These are phyloP conservation scores for Solanum chiquidenum DNA, from an alignment of 257 asterid genomes.

Conservation along the genomic window DNA sequence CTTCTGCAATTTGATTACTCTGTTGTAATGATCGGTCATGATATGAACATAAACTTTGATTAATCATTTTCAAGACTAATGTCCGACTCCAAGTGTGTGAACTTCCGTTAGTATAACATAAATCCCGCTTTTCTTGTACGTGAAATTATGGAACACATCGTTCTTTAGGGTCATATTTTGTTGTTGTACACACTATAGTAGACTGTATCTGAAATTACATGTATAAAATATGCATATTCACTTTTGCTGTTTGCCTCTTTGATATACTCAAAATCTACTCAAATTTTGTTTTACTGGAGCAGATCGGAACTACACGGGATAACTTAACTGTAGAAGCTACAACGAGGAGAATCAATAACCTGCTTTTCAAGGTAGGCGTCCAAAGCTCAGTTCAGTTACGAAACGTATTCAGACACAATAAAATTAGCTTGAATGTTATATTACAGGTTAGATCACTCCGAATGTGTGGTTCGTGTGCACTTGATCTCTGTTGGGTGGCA, in stretches of 20 bases:
- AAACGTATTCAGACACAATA: neutral
- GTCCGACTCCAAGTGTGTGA: neutral
- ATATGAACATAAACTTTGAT: neutral
- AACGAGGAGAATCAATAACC: constrained; percentile 54
- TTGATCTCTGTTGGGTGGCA: constrained; percentile 82
- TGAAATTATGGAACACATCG: neutral
- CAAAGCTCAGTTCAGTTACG: neutral
- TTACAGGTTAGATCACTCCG: constrained; percentile 75
- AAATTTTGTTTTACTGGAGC: constrained; percentile 7
- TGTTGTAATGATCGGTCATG: neutral
- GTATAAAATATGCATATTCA: neutral
- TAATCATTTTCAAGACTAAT: neutral
- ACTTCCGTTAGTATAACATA: neutral
- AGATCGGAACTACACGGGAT: constrained; percentile 72
- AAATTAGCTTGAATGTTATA: neutral
- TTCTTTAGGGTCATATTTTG: neutral
- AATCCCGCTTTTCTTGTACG: neutral
- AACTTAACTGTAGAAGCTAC: constrained; percentile 46
- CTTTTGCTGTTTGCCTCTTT: neutral
- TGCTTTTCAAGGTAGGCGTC: constrained; percentile 56
- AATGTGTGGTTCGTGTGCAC: constrained; percentile 85
- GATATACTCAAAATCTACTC: neutral
- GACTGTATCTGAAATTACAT: neutral
- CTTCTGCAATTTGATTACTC: neutral
- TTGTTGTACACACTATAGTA: neutral